phyloP scores from a whole-genome alignment of 2,329 filamentous ascomycete species.

The Talaromyces sp. region DNA sequence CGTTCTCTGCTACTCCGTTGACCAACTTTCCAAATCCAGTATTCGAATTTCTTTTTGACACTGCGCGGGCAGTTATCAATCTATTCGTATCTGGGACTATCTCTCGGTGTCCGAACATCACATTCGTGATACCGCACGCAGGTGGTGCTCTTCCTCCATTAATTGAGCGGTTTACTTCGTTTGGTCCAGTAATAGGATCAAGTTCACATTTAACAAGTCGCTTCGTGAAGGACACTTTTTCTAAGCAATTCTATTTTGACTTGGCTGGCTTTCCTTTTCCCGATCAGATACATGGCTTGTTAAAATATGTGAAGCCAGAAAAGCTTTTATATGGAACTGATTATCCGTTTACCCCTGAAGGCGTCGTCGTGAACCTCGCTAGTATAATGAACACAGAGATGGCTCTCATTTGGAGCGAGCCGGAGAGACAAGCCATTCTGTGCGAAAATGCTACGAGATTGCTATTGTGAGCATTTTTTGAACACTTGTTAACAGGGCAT shows the following conservation, averaged over 20 bases:
- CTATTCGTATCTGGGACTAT: slow-evolving; percentile 18
- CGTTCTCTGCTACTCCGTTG: slow-evolving; percentile 15
- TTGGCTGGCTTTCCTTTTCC: slow-evolving; percentile 47
- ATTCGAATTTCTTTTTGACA: slow-evolving; percentile 25
- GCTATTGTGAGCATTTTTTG: not conserved
- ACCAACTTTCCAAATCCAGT: slow-evolving; percentile 15
- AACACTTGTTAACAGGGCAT: not conserved
- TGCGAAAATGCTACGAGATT: not conserved
- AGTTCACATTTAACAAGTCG: slow-evolving; percentile 8
- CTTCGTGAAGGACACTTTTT: slow-evolving; percentile 8
- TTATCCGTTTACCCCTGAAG: slow-evolving; percentile 44
- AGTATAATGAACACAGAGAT: slow-evolving; percentile 36
- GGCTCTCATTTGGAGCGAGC: not conserved
- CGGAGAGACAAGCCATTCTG: not conserved
- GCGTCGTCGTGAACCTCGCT: slow-evolving; percentile 24
- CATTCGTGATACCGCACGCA: slow-evolving; percentile 19
- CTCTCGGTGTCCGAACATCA: slow-evolving; percentile 16
- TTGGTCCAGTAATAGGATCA: slow-evolving; percentile 11
- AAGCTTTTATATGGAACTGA: slow-evolving; percentile 49
- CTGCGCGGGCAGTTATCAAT: slow-evolving; percentile 19
- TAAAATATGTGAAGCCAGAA: slow-evolving; percentile 38
- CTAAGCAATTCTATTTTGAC: slow-evolving; percentile 47
- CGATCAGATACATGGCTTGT: slow-evolving; percentile 44
- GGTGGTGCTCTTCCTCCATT: slow-evolving; percentile 26
- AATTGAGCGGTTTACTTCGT: slow-evolving; percentile 16